A percentile compares a stretch with the other conserved stretches of the same genome.
These are phyloP conservation scores for Leccinellum luteum DNA, from an alignment of 768 basidiomycete species.

Conservation along the genomic window DNA sequence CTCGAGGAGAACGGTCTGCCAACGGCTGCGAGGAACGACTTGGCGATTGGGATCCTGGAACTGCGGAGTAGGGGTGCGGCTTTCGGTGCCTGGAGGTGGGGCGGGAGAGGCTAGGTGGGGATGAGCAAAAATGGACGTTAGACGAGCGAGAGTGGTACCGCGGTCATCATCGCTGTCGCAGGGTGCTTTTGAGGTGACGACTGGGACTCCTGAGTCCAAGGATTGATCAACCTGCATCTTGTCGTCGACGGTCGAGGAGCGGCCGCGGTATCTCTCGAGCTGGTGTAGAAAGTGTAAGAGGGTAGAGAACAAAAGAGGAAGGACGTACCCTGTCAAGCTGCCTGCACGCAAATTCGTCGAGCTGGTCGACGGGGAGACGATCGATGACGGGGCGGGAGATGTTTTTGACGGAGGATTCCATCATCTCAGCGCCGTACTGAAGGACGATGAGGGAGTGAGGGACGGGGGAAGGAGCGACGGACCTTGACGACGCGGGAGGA, in stretches of 20 bases:
- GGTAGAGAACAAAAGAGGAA: neutral
- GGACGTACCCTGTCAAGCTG: constrained; percentile 75
- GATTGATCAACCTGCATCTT: constrained; percentile 26
- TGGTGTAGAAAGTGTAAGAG: constrained; percentile 16
- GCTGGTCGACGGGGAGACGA: constrained; percentile 67
- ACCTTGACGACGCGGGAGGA: constrained; percentile 86
- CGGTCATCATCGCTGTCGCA: neutral
- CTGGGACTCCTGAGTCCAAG: neutral
- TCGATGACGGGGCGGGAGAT: constrained; percentile 82
- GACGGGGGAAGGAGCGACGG: constrained; percentile 10
- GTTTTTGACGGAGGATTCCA: constrained; percentile 79
- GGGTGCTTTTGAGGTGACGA: neutral
- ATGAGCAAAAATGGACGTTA: neutral
- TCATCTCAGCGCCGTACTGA: constrained; percentile 87
- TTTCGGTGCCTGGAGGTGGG: constrained; percentile 6
- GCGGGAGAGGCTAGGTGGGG: constrained; percentile 1
- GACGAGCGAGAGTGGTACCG: constrained; percentile 12
- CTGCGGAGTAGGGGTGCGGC: constrained; percentile 23
- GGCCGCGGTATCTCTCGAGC: constrained; percentile 48
- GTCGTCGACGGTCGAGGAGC: constrained; percentile 35
- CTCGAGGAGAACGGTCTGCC: constrained; percentile 82
- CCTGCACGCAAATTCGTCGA: constrained; percentile 87
- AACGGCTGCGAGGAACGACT: constrained; percentile 72
- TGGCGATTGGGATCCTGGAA: constrained; percentile 38
- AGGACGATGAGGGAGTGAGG: constrained; percentile 10